phyloP scores from a whole-genome alignment of 768 basidiomycete species.

The Cantharellus anzutake region DNA sequence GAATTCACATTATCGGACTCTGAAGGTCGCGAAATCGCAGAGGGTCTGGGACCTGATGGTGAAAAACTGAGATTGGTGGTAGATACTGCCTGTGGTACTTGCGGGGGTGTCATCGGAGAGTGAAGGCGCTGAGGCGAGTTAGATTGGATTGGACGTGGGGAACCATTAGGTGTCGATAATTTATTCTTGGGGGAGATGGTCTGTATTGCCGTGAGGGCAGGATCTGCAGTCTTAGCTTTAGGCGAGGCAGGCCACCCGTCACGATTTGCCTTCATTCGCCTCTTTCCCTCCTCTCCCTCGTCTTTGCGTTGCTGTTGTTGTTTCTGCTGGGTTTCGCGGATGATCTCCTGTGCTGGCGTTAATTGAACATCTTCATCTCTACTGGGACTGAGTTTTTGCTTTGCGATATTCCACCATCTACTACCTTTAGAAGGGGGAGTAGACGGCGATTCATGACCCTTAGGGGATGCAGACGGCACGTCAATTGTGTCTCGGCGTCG shows the following conservation, averaged over 20 bases:
- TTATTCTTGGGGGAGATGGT: neutral
- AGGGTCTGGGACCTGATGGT: no score
- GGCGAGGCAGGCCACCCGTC: slow-evolving; percentile 36
- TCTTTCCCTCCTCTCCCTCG: slow-evolving; percentile 11
- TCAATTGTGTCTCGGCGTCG: neutral
- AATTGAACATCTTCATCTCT: slow-evolving; percentile 39
- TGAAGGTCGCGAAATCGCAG: neutral
- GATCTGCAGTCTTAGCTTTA: slow-evolving; percentile 33
- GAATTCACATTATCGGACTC: slow-evolving; percentile 4
- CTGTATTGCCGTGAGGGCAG: neutral
- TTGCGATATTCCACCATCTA: slow-evolving; percentile 60
- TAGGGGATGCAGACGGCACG: neutral
- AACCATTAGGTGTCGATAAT: neutral
- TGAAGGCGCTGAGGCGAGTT: neutral
- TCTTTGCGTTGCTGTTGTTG: slow-evolving; percentile 23
- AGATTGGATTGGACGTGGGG: neutral
- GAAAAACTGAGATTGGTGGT: slow-evolving; percentile 14
- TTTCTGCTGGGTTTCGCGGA: slow-evolving; percentile 49
- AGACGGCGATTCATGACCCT: neutral
- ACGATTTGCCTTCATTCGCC: slow-evolving; percentile 12
- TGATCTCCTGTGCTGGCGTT: slow-evolving; percentile 74
- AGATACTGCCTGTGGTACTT: neutral
- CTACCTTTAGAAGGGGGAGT: slow-evolving; percentile 5
- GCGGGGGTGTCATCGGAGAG: slow-evolving; percentile 1
- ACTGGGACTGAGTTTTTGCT: slow-evolving; percentile 57